Conservation (phyloP, 2,329 filamentous ascomycete genomes). For the Aspergillus pseudoglaucus region DNA sequence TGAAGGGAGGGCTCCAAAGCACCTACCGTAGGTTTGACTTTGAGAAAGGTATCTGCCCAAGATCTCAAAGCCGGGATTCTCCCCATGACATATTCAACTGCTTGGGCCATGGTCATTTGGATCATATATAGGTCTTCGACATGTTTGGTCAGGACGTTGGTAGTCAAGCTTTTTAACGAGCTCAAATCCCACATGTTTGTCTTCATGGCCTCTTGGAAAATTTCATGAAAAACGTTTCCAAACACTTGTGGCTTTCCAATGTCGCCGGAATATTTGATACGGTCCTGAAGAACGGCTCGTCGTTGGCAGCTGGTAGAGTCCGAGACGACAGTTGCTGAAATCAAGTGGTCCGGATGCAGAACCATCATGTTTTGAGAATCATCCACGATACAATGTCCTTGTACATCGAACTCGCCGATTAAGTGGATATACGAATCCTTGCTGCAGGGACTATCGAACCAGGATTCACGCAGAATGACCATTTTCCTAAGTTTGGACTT, state of each 20-base stretch:
- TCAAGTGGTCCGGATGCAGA: slow-evolving; percentile 87
- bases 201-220: slow-evolving; percentile 86
- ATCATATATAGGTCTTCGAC: slow-evolving; percentile 88
- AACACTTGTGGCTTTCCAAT: slow-evolving; percentile 78
- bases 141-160: slow-evolving; percentile 65
- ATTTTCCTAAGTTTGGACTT: slow-evolving; percentile 58
- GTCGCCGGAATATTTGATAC: slow-evolving; percentile 83
- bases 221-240: slow-evolving; percentile 86
- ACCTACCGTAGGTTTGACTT: slow-evolving; percentile 59
- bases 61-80: slow-evolving; percentile 75
- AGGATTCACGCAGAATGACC: slow-evolving; percentile 75
- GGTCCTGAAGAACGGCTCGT: slow-evolving; percentile 86
- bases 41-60: slow-evolving; percentile 80
- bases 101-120: slow-evolving; percentile 64
- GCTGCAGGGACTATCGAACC: slow-evolving; percentile 73
- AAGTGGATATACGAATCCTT: slow-evolving; percentile 76
- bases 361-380: slow-evolving; percentile 82
- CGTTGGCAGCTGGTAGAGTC: slow-evolving; percentile 91
- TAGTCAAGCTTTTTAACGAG: slow-evolving; percentile 62
- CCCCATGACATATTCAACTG: slow-evolving; percentile 70
- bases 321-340: slow-evolving; percentile 92
- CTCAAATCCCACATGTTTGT: slow-evolving; percentile 70
- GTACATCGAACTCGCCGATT: slow-evolving; percentile 66
- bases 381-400: slow-evolving; percentile 72
- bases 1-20: background rate